Percentiles rank a stretch among this genome's conserved stretches.
Conservation (phyloP, 129 eudicot species). For the Saposhnikovia divaricata region DNA sequence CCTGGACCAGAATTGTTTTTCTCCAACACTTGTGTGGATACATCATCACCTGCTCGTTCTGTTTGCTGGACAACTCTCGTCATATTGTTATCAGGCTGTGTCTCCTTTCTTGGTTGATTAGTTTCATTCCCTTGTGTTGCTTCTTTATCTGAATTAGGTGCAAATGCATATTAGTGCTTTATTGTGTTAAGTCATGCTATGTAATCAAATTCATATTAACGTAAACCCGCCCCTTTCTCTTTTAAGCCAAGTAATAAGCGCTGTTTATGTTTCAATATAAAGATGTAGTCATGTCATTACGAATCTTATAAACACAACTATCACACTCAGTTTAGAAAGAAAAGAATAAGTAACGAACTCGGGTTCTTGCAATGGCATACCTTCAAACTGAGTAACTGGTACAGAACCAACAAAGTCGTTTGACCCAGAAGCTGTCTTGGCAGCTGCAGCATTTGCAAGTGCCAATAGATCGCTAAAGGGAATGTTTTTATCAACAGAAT, state of each 20-base stretch:
- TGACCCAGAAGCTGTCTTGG: constrained; percentile 8
- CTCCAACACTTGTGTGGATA: constrained; percentile 32
- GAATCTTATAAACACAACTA: neutral
- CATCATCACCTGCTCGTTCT: constrained; percentile 27
- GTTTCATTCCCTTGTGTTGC: constrained; percentile 18
- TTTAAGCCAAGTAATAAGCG: neutral
- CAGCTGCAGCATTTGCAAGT: constrained; percentile 27
- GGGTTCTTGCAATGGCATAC: neutral
- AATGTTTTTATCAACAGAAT: constrained; percentile 17
- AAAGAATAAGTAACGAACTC: neutral
- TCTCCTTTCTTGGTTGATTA: constrained; percentile 16
- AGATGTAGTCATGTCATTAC: neutral
- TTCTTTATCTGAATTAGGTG: neutral
- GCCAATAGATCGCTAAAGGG: constrained; percentile 49
- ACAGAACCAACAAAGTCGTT: constrained; percentile 8
- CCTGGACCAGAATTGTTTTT: constrained; percentile 51
- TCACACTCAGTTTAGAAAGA: neutral
- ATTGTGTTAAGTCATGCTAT: neutral
- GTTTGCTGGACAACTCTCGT: constrained; percentile 10
- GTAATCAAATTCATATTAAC: neutral
- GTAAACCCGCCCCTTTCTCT: neutral
- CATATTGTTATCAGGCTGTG: constrained; percentile 3
- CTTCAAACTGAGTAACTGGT: constrained; percentile 1
- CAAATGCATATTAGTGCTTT: neutral
- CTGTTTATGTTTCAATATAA: neutral